phyloP scores from a whole-genome alignment of 2,329 filamentous ascomycete genomes.

The Botrytis porri region DNA sequence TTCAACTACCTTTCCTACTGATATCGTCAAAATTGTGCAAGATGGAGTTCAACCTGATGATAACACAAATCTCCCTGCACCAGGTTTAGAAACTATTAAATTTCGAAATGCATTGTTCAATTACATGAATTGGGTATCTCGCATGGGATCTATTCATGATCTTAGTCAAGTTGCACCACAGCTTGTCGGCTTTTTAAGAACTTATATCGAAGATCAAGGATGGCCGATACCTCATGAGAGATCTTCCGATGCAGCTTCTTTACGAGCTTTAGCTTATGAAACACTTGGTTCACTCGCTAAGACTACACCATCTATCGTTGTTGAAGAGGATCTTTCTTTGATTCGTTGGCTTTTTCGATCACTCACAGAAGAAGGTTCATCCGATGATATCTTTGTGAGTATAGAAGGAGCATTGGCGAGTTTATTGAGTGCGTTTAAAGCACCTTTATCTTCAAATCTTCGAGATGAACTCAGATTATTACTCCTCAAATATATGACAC shows the following conservation, averaged over 20 bases:
- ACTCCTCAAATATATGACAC: slow-evolving; percentile 65
- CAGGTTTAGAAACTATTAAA: slow-evolving; percentile 64
- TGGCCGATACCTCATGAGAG: slow-evolving; percentile 69
- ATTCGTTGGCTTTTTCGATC: slow-evolving; percentile 81
- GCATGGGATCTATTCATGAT: slow-evolving; percentile 60
- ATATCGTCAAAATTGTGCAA: slow-evolving; percentile 68
- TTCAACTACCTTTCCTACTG: slow-evolving; percentile 66
- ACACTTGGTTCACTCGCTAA: slow-evolving; percentile 79
- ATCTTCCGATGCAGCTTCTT: slow-evolving; percentile 57
- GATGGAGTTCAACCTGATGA: slow-evolving; percentile 55
- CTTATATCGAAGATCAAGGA: slow-evolving; percentile 75
- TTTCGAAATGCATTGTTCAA: slow-evolving; percentile 79
- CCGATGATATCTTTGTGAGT: slow-evolving; percentile 73
- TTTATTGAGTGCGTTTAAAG: slow-evolving; percentile 57
- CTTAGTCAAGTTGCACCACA: slow-evolving; percentile 64
- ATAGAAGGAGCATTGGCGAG: slow-evolving; percentile 87
- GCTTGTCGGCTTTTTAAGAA: slow-evolving; percentile 65
- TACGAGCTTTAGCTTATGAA: slow-evolving; percentile 83
- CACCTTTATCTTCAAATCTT: slow-evolving; percentile 40
- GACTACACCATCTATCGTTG: slow-evolving; percentile 57
- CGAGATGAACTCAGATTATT: slow-evolving; percentile 44
- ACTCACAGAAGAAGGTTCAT: slow-evolving; percentile 72
- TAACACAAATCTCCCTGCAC: slow-evolving; percentile 36
- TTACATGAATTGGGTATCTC: slow-evolving; percentile 83
- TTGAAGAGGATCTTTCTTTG: slow-evolving; percentile 50